Conservation (phyloP, 345 rosid species). For the Hypericum perforatum region DNA sequence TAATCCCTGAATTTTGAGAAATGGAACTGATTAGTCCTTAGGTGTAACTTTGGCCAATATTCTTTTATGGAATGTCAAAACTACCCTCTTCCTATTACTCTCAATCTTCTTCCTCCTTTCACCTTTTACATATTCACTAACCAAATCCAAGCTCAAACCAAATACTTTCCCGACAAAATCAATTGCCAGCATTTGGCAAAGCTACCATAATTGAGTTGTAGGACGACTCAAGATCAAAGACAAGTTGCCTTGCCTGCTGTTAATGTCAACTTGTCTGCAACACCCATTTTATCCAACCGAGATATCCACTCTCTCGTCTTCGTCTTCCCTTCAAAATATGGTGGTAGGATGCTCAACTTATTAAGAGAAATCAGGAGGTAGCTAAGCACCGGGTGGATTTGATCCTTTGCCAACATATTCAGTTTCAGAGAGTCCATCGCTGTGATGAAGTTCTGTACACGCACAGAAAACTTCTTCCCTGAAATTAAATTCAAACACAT, state of each 20-base stretch:
- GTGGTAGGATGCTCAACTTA: constrained; percentile 62
- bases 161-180: constrained; percentile 6
- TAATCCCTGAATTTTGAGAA: too few relatives aligned
- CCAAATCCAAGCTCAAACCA: too few relatives aligned
- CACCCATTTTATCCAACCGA: constrained; percentile 89
- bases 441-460: constrained; percentile 95
- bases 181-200: constrained; percentile 70
- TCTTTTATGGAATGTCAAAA: too few relatives aligned
- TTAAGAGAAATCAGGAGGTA: constrained; percentile 73
- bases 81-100: too few relatives aligned
- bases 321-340: constrained; percentile 84
- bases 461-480: constrained; percentile 60
- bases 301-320: constrained; percentile 93
- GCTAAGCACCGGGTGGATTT: constrained; percentile 76
- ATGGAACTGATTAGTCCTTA: too few relatives aligned
- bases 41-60: too few relatives aligned
- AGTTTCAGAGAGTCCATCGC: constrained; percentile 91
- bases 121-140: too few relatives aligned
- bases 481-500: constrained; percentile 4
- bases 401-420: constrained; percentile 94
- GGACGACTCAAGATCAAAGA: constrained; percentile 84
- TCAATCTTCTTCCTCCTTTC: too few relatives aligned
- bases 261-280: constrained; percentile 86
- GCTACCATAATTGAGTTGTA: constrained; percentile 98
- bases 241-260: constrained; percentile 91